Evolutionary conservation across 148 eudicot species (phyloP), one percentile per base, ranked within the genome.

Genomic region (Gaultheria prostrata): DNA sequence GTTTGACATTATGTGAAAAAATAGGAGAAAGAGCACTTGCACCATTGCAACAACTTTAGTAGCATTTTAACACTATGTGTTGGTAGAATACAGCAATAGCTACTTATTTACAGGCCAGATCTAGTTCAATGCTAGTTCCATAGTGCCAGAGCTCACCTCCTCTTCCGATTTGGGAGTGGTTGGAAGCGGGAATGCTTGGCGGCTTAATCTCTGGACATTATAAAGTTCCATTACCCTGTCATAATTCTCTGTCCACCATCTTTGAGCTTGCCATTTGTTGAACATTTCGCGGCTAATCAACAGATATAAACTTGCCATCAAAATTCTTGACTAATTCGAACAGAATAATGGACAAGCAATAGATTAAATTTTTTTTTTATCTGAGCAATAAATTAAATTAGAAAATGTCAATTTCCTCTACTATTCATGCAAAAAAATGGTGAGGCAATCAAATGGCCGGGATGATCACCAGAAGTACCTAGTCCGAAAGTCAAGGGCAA

Each of bases 181-280:
- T 56, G 95, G 95, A 84, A 94, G 96, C 20, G 99, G 98, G 77
- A 93, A 92, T 33, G 93, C 97, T 83, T 97, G 92, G 61, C 92
- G 97, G 86, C 94, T 93, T 80, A 97, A 87, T 87, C 94, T 92
- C 77, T 95, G 94, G 50, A 97, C 99, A 87, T 97, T 97, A 91
- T 97, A 97, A 18, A 97, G 93, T 78, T 97, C 99, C 93, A 92
- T 92, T 74, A 97, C 91, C 86, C 90, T 95, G 79, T 97, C 99
- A 78, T 89, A 92, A 84, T 97, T 95, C 80, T 97, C 99, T 39
- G 97, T 90, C 99, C 99, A 97, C 99, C 99, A 97, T 59, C 89
- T 93, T 83, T 97, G 99, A 57, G 98, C 98, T 95, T 97, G 98
- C 96, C 91, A 93, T 89, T 97, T 89, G 87, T 93, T 93, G 86